These are phyloP conservation scores for Spergularia bocconei DNA, from an alignment of 148 eudicot species.

Conservation along the genomic window DNA sequence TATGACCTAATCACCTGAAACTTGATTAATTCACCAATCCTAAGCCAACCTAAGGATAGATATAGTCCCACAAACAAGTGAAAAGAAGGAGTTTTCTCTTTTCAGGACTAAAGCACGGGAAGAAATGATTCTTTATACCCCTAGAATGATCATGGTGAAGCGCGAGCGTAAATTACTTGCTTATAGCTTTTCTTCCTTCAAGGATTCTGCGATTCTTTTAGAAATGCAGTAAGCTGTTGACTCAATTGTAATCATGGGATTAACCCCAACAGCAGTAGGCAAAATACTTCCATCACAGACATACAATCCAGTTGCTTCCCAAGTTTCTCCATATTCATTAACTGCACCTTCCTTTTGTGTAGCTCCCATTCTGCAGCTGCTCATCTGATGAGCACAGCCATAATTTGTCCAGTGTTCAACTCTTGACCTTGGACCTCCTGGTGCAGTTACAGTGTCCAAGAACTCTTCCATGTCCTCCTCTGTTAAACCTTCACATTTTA, in stretches of 20 bases:
- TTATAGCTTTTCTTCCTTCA: conserved; percentile 29
- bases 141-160: too few species aligned
- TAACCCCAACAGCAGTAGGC: conserved; percentile 81
- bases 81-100: not conserved
- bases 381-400: conserved; percentile 88
- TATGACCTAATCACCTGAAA: too few species aligned
- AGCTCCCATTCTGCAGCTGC: conserved; percentile 84
- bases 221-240: conserved; percentile 80
- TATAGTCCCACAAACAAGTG: too few species aligned
- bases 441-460: conserved; percentile 53
- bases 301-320: conserved; percentile 83
- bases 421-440: conserved; percentile 56
- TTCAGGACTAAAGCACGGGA: not conserved
- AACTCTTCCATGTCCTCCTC: conserved; percentile 68
- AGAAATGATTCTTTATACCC: not conserved
- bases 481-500: conserved; percentile 52
- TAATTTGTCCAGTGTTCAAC: conserved; percentile 58
- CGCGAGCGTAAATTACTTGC: not conserved
- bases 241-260: conserved; percentile 92
- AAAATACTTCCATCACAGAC: conserved; percentile 84
- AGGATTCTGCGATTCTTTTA: conserved; percentile 41
- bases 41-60: too few species aligned
- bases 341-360: conserved; percentile 63
- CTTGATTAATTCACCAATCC: too few species aligned
- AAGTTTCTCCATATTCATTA: conserved; percentile 78